Evolutionary conservation across 208 protist species (phyloP).

Genomic region (Crithidia acanthocephali): DNA sequence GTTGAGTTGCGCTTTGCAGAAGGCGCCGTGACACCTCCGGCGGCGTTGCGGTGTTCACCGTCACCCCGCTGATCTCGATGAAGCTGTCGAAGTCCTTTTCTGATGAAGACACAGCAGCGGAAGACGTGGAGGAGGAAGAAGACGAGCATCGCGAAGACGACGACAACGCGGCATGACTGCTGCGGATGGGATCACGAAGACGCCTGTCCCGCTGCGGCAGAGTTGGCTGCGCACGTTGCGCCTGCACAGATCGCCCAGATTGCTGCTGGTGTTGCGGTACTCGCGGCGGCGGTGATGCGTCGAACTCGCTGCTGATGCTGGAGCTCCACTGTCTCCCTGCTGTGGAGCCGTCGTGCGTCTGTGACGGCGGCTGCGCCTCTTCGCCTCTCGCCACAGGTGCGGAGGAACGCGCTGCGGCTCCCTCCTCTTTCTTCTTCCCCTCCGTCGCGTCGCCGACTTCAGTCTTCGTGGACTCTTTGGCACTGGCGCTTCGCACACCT

Average conservation of each 20-base stretch:
- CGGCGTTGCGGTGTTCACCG: neutral
- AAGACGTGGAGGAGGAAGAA: neutral
- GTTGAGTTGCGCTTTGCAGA: neutral
- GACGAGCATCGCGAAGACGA: neutral
- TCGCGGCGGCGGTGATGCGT: slow-evolving; percentile 3
- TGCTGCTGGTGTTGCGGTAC: neutral
- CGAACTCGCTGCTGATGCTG: neutral
- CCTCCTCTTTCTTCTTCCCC: neutral
- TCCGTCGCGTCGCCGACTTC: neutral
- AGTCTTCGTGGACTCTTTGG: neutral
- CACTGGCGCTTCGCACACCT: neutral
- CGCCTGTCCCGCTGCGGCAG: neutral
- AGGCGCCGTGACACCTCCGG: slow-evolving; percentile 3
- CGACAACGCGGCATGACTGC: too few relatives aligned
- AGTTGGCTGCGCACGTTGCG: neutral
- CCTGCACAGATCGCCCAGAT: neutral
- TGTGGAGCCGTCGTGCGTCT: neutral
- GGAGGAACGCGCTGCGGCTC: neutral
- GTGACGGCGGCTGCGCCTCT: neutral
- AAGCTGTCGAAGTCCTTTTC: slow-evolving; percentile 4
- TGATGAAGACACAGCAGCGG: neutral
- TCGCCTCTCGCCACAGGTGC: neutral
- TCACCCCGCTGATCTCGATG: neutral
- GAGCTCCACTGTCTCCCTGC: neutral
- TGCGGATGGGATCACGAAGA: neutral